Evolutionary conservation across 371 early-diverging fungal species (phyloP).

Genomic region (Mortierella sp.): DNA sequence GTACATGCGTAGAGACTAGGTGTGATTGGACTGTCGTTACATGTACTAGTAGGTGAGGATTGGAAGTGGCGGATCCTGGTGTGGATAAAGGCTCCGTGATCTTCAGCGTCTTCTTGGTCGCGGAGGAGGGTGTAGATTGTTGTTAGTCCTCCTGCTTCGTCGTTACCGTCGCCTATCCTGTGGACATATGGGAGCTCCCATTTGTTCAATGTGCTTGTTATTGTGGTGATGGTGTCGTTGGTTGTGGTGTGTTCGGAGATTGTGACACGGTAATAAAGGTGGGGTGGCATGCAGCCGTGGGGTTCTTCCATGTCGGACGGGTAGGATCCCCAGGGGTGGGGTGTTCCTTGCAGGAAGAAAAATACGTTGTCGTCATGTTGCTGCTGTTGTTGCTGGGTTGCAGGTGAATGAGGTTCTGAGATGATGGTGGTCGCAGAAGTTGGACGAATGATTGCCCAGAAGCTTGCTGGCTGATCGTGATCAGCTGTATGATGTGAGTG

Average conservation of each 20-base stretch:
- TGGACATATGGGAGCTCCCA: slow-evolving; percentile 42
- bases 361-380: neutral
- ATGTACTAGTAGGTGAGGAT: neutral
- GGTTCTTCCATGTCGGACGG: slow-evolving; percentile 34
- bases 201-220: slow-evolving; percentile 2
- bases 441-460: slow-evolving; percentile 32
- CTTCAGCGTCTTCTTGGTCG: slow-evolving; percentile 44
- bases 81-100: slow-evolving; percentile 30
- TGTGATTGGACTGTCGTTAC: neutral
- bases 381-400: neutral
- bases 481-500: neutral
- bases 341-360: slow-evolving; percentile 32
- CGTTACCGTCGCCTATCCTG: slow-evolving; percentile 36
- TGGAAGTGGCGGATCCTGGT: slow-evolving; percentile 2
- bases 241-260: neutral
- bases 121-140: slow-evolving; percentile 27
- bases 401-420: neutral
- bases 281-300: slow-evolving; percentile 51
- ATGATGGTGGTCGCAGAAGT: neutral
- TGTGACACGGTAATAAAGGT: slow-evolving; percentile 35
- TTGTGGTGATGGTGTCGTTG: neutral
- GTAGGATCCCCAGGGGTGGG: slow-evolving; percentile 36
- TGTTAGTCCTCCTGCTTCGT: slow-evolving; percentile 51
- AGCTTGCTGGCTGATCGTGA: slow-evolving; percentile 7
- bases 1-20: slow-evolving; percentile 41